Evolutionary conservation across 1,139 yeast species (phyloP).

Genomic region (Groenewaldozyma sp.): DNA sequence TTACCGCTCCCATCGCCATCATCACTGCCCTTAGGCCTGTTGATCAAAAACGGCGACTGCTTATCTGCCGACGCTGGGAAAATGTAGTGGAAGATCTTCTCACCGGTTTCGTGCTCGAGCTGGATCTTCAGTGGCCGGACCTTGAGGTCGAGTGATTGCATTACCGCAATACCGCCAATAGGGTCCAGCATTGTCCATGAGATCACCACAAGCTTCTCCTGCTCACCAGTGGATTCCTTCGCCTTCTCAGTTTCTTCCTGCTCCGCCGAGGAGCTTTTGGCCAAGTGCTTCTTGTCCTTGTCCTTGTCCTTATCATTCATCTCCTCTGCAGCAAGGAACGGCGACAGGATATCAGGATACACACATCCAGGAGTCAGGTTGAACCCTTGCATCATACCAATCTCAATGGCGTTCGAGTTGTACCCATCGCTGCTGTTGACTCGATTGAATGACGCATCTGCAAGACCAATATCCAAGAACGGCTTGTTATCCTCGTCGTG

Average conservation of each 20-base stretch:
- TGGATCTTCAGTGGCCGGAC: conserved; percentile 65
- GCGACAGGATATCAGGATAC: conserved; percentile 66
- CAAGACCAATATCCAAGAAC: conserved; percentile 63
- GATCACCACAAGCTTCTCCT: conserved; percentile 40
- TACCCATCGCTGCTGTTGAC: conserved; percentile 54
- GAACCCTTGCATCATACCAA: conserved; percentile 61
- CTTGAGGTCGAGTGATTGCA: conserved; percentile 41
- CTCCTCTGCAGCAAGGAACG: conserved; percentile 30
- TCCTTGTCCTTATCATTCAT: conserved; percentile 1
- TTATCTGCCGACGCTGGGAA: conserved; percentile 43
- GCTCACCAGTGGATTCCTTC: too few relatives aligned
- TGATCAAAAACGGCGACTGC: conserved; percentile 19
- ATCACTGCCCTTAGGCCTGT: conserved; percentile 9
- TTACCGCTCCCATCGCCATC: conserved; percentile 9
- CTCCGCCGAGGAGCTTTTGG: too few relatives aligned
- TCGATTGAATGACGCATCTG: conserved; percentile 53
- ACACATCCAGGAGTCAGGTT: conserved; percentile 52
- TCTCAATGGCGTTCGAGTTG: conserved; percentile 48
- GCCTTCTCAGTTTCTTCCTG: conserved; percentile 21
- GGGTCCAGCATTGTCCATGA: conserved; percentile 71
- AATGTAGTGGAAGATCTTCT: conserved; percentile 50
- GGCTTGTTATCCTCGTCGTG: conserved; percentile 53
- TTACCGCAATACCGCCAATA: conserved; percentile 76
- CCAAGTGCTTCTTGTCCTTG: conserved; percentile 9
- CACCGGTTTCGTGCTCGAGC: conserved; percentile 61